These are phyloP conservation scores for Artemisia argyi DNA, from an alignment of 129 eudicot genomes.

Conservation along the genomic window DNA sequence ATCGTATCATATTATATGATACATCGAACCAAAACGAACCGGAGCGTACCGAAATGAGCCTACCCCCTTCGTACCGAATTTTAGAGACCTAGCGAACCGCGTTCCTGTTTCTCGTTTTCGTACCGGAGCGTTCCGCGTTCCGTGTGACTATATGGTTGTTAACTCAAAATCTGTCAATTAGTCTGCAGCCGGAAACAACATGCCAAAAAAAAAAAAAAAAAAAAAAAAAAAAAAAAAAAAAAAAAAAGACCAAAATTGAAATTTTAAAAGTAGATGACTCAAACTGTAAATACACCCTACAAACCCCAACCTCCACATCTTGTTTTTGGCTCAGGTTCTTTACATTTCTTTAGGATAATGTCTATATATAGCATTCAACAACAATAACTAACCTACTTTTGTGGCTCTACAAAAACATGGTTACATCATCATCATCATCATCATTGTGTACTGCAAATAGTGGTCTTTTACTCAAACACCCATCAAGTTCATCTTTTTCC, in stretches of 20 bases:
- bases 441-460: constrained; percentile 23
- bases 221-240: no score
- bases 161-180: no score
- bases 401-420: constrained; percentile 17
- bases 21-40: no score
- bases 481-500: constrained; percentile 42
- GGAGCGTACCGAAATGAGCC: no score
- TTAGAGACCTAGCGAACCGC: no score
- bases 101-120: no score
- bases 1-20: no score
- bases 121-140: no score
- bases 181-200: no score
- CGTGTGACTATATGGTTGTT: no score
- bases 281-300: constrained; percentile 1
- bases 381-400: background rate
- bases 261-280: background rate
- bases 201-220: no score
- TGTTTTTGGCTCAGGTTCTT: constrained; percentile 27
- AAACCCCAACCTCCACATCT: constrained; percentile 27
- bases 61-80: no score
- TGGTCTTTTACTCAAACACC: constrained; percentile 20
- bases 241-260: background rate
- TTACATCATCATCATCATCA: constrained; percentile 26
- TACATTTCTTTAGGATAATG: constrained; percentile 15
- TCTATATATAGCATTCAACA: constrained; percentile 9